Evolutionary conservation across 2,329 filamentous ascomycete species (phyloP), one percentile per base, ranked within the genome.

Genomic region (Elsinoe batatas): DNA sequence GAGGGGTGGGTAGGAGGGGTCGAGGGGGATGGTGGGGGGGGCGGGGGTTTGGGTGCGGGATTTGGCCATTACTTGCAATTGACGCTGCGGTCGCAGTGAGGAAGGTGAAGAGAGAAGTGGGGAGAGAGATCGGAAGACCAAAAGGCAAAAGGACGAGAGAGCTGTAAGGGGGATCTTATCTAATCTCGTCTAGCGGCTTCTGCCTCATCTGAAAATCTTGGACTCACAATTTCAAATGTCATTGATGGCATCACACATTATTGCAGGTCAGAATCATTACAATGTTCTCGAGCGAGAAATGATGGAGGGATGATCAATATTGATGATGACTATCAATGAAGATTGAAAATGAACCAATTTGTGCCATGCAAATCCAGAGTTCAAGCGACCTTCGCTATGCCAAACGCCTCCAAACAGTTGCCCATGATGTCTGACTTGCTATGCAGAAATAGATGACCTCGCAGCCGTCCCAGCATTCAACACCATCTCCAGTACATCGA

Each of bases 1-100:
- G 56, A 85, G 82, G 2, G 79, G 72, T 32, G 84, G 78, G 57
- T 80, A 73, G 60, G 75, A 73, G 65, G 78, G 47, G 15, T 51
- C 47, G 13, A 26, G 3, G 17, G 47, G 32, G 32, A 37, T 33
- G 12, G n/a, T n/a, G n/a, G 47, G 47, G 5, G 47, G 47, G 32
- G 47, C 47, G 15, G 47, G 47, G 47, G 47, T 51, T 26, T 51
- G 47, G 32, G 47, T 51, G 47, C 47, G 47, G 47, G 47, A 51
- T 38, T 51, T 51, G n/a, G 47, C 47, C 47, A 51, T 51, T 49
- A 22, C 3, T 6, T 30, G 26, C 8, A 5, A 8, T 30, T 30
- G 26, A 30, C 8, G 26, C 8, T 5, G 2, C 7, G 5, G 5
- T 17, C 4, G 36, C 10, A n/a, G 36, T n/a, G n/a, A n/a, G n/a